Conservation (phyloP, 768 basidiomycete genomes). For the Leucosporidium creatinivorum region DNA sequence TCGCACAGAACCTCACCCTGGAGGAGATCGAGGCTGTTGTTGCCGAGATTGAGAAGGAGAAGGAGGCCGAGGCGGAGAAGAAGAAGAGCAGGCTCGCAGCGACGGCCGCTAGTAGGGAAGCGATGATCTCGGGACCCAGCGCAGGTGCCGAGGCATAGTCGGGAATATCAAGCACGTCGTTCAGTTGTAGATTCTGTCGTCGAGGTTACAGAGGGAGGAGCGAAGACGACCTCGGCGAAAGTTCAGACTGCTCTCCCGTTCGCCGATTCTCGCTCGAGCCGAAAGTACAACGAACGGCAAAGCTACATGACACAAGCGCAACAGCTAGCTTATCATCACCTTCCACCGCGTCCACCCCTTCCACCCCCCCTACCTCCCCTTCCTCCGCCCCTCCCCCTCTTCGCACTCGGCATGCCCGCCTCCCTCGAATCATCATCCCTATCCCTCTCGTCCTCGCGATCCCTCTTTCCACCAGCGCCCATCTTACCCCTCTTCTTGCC, state of each 20-base stretch:
- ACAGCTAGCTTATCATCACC: no score
- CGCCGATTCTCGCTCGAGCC: no score
- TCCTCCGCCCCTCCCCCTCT: conserved; percentile 1
- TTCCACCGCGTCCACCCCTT: background rate
- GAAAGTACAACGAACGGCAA: no score
- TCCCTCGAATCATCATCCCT: conserved; percentile 88
- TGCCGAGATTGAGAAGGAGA: conserved; percentile 87
- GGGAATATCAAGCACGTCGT: background rate
- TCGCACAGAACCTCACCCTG: conserved; percentile 67
- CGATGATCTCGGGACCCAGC: conserved; percentile 50
- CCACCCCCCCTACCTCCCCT: background rate
- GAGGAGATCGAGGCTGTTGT: conserved; percentile 87
- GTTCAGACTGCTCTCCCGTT: no score
- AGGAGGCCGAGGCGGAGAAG: conserved; percentile 93
- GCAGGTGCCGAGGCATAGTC: background rate
- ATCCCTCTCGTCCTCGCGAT: conserved; percentile 66
- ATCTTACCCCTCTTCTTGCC: conserved; percentile 51
- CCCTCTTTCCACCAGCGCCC: conserved; percentile 42
- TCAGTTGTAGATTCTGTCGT: no score
- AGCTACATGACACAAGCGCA: no score
- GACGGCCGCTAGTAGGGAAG: conserved; percentile 82
- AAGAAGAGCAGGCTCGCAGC: conserved; percentile 85
- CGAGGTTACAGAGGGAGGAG: no score
- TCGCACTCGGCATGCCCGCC: conserved; percentile 58
- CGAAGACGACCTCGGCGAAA: no score